phyloP scores from a whole-genome alignment of 2,329 filamentous ascomycete species.

The Cercospora zeina region DNA sequence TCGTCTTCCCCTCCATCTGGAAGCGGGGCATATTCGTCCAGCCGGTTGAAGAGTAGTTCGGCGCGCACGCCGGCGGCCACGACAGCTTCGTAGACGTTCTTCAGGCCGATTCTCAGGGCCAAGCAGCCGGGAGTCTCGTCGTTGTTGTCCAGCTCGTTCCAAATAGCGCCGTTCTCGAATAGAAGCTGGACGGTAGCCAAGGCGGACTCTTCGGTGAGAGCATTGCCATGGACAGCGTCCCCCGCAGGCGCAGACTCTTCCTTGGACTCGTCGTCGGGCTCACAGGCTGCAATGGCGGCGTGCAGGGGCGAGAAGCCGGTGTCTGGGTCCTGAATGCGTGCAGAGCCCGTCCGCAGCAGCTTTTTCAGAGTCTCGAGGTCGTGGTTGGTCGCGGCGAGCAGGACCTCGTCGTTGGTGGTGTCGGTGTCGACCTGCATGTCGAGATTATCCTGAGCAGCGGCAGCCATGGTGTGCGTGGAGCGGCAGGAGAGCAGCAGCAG shows the following conservation, averaged over 20 bases:
- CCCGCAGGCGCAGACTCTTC: slow-evolving; percentile 37
- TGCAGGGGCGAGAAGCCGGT: slow-evolving; percentile 88
- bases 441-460: slow-evolving; percentile 19
- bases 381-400: slow-evolving; percentile 67
- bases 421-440: slow-evolving; percentile 44
- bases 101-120: slow-evolving; percentile 67
- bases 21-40: slow-evolving; percentile 79
- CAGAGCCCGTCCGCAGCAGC: slow-evolving; percentile 66
- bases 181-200: slow-evolving; percentile 71
- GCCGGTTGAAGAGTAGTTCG: slow-evolving; percentile 77
- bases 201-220: slow-evolving; percentile 57
- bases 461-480: background rate
- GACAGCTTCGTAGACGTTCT: slow-evolving; percentile 73
- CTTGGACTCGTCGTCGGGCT: slow-evolving; percentile 45
- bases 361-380: slow-evolving; percentile 67
- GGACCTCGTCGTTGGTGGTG: slow-evolving; percentile 58
- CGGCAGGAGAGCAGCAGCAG: background rate
- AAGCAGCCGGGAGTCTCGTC: slow-evolving; percentile 91
- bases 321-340: slow-evolving; percentile 74
- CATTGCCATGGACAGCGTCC: slow-evolving; percentile 39
- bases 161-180: slow-evolving; percentile 86
- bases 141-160: slow-evolving; percentile 88
- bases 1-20: slow-evolving; percentile 57
- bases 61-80: slow-evolving; percentile 89
- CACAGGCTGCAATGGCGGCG: slow-evolving; percentile 72